Evolutionary conservation across 2,329 filamentous ascomycete genomes (phyloP).

Genomic region (Ascocoryne sarcoides): DNA sequence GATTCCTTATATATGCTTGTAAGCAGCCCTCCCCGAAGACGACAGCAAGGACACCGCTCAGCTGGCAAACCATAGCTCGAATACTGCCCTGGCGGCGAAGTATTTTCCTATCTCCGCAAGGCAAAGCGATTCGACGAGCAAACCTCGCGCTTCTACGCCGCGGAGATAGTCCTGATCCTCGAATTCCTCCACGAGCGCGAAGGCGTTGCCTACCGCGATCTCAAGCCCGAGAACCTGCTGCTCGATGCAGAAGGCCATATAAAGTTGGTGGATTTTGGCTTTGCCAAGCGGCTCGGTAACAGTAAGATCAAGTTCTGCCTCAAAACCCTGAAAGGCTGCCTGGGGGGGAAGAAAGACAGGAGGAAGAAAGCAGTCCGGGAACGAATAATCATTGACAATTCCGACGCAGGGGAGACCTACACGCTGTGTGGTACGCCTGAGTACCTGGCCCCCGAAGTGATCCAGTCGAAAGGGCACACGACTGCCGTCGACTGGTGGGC

Average conservation of each 20-base stretch:
- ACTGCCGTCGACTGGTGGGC: conserved; percentile 84
- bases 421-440: conserved; percentile 78
- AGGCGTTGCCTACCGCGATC: conserved; percentile 70
- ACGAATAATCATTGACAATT: background rate
- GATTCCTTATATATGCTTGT: conserved; percentile 73
- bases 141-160: conserved; percentile 72
- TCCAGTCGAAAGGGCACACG: conserved; percentile 70
- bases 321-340: background rate
- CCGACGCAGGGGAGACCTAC: conserved; percentile 57
- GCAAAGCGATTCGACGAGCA: conserved; percentile 71
- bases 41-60: too few species aligned
- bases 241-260: conserved; percentile 71
- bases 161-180: conserved; percentile 74
- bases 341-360: background rate
- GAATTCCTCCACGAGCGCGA: conserved; percentile 74
- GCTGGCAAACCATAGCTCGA: conserved; percentile 42
- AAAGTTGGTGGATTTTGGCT: conserved; percentile 78
- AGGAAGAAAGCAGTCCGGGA: background rate
- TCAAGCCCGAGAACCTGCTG: conserved; percentile 77
- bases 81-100: conserved; percentile 75
- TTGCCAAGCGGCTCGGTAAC: conserved; percentile 68
- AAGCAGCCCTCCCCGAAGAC: conserved; percentile 17
- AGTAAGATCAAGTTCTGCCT: conserved; percentile 29
- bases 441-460: conserved; percentile 77
- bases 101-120: conserved; percentile 74